These are phyloP conservation scores for Ophiostoma populinum DNA, from an alignment of 2,329 filamentous ascomycete species.

Conservation along the genomic window DNA sequence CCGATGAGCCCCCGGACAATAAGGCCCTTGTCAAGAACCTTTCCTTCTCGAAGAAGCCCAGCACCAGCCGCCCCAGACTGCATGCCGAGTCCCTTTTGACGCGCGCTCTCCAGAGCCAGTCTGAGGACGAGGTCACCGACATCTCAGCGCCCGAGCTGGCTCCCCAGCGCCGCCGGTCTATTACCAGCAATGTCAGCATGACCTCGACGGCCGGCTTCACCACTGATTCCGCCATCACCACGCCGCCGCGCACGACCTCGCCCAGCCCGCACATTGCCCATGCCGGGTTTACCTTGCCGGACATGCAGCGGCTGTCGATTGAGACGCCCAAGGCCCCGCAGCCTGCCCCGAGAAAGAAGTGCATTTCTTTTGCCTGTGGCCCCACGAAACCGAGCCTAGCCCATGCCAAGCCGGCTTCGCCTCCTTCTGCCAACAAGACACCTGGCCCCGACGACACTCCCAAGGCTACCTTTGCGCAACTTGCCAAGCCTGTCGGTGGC, in stretches of 20 bases:
- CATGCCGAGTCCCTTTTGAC: slow-evolving; percentile 73
- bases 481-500: slow-evolving; percentile 17
- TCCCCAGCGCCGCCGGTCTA: slow-evolving; percentile 45
- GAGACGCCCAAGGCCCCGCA: not conserved
- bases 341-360: slow-evolving; percentile 53
- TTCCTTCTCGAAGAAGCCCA: slow-evolving; percentile 32
- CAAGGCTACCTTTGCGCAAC: slow-evolving; percentile 5
- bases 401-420: slow-evolving; percentile 16
- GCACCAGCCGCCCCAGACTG: slow-evolving; percentile 29
- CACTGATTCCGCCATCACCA: slow-evolving; percentile 85
- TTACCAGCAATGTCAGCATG: slow-evolving; percentile 63
- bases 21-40: not conserved
- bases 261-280: slow-evolving; percentile 71
- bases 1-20: slow-evolving; percentile 72
- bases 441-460: slow-evolving; percentile 8
- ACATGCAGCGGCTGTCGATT: not conserved
- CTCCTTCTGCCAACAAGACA: slow-evolving; percentile 12
- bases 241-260: slow-evolving; percentile 70
- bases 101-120: slow-evolving; percentile 55
- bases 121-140: slow-evolving; percentile 35
- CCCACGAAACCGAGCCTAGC: slow-evolving; percentile 31
- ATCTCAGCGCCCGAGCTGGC: too few relatives aligned
- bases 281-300: too few relatives aligned
- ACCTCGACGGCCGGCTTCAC: slow-evolving; percentile 80
- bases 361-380: slow-evolving; percentile 82